These are phyloP conservation scores for Diaporthe helianthi DNA, from an alignment of 2,329 filamentous ascomycete genomes.

Conservation along the genomic window DNA sequence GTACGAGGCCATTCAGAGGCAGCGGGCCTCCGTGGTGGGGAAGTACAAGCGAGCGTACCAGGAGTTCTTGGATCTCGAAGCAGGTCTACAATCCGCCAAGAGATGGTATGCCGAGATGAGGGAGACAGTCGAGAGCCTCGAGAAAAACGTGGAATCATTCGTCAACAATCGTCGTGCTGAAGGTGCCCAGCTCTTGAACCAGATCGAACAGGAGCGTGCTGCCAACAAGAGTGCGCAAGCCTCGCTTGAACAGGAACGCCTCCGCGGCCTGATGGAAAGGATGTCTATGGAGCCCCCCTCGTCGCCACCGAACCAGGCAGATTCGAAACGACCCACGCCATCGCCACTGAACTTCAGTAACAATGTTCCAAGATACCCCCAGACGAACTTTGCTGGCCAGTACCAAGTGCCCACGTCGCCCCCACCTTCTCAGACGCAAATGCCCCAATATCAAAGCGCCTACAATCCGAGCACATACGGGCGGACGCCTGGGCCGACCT, in stretches of 20 bases:
- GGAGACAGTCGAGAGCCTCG: slow-evolving; percentile 87
- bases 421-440: slow-evolving; percentile 55
- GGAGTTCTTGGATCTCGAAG: slow-evolving; percentile 87
- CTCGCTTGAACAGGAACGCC: slow-evolving; percentile 83
- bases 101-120: slow-evolving; percentile 96
- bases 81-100: slow-evolving; percentile 86
- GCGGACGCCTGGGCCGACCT: slow-evolving; percentile 61
- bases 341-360: slow-evolving; percentile 47
- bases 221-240: slow-evolving; percentile 67
- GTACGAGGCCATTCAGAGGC: slow-evolving; percentile 86
- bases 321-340: slow-evolving; percentile 46
- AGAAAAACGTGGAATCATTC: slow-evolving; percentile 96
- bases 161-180: slow-evolving; percentile 93
- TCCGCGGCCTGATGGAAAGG: slow-evolving; percentile 91
- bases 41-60: slow-evolving; percentile 93
- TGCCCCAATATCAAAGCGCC: slow-evolving; percentile 51
- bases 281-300: slow-evolving; percentile 82
- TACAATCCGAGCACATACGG: slow-evolving; percentile 68
- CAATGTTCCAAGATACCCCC: slow-evolving; percentile 56
- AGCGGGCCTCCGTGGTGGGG: slow-evolving; percentile 79
- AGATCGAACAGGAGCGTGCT: slow-evolving; percentile 82
- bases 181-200: slow-evolving; percentile 84
- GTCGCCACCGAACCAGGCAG: slow-evolving; percentile 46
- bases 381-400: slow-evolving; percentile 61
- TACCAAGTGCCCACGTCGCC: slow-evolving; percentile 66